phyloP scores from a whole-genome alignment of 208 protist species.

The Leishmania tarentolae region DNA sequence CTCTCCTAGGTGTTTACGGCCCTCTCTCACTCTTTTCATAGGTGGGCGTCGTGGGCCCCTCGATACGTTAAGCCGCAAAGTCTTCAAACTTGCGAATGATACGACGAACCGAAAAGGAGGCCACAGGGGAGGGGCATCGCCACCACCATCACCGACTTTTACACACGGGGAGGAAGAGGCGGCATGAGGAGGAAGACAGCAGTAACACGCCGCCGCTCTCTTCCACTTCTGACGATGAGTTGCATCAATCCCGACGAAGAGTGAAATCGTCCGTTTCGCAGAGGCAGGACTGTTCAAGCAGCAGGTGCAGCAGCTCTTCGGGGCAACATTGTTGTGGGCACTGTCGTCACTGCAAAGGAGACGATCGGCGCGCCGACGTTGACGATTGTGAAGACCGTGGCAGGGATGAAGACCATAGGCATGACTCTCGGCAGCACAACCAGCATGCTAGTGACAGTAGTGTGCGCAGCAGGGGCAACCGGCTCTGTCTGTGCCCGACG shows the following conservation, averaged over 20 bases:
- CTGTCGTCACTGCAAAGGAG: not conserved
- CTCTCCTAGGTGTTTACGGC: not conserved
- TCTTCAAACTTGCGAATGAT: not conserved
- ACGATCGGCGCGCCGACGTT: not conserved
- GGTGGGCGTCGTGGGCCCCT: not conserved
- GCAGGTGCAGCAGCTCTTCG: slow-evolving; percentile 2
- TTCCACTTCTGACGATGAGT: not conserved
- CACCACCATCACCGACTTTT: not conserved
- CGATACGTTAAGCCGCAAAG: not conserved
- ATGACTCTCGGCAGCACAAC: not conserved
- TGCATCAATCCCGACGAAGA: not conserved
- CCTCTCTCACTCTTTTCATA: not conserved
- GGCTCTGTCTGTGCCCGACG: not conserved
- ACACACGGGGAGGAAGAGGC: slow-evolving; percentile 3
- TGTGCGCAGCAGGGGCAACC: not conserved
- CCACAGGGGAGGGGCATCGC: not conserved
- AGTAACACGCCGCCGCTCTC: not conserved
- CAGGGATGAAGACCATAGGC: not conserved
- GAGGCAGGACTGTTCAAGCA: not conserved
- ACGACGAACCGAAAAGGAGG: not conserved
- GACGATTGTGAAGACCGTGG: not conserved
- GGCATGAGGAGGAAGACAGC: not conserved
- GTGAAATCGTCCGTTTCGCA: not conserved
- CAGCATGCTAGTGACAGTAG: not conserved
- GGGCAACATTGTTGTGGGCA: not conserved